Evolutionary conservation across 108 stramenopile genomes (phyloP).

Genomic region (Asterionellopsis glacialis): DNA sequence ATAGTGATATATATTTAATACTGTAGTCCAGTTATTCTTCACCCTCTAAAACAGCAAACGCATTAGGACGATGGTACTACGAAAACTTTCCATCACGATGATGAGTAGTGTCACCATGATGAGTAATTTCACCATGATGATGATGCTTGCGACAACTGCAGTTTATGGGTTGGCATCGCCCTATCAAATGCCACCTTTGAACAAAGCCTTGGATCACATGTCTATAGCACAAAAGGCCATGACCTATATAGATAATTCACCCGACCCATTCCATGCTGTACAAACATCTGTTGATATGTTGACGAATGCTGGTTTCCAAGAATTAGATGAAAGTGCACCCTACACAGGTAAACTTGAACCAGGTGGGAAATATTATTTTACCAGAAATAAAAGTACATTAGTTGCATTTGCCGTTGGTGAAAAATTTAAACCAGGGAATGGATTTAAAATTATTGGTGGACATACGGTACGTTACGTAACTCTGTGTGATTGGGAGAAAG

Average conservation of each 20-base stretch:
- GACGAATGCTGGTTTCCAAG: slow-evolving; percentile 54
- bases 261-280: slow-evolving; percentile 81
- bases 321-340: slow-evolving; percentile 40
- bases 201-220: slow-evolving; percentile 32
- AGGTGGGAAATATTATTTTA: slow-evolving; percentile 92
- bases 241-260: slow-evolving; percentile 59
- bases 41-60: too few relatives aligned
- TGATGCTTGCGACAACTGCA: too few relatives aligned
- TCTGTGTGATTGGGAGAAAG: too few relatives aligned
- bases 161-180: neutral
- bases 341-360: slow-evolving; percentile 11
- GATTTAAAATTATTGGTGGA: slow-evolving; percentile 90
- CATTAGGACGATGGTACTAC: too few relatives aligned
- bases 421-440: slow-evolving; percentile 38
- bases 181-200: slow-evolving; percentile 25
- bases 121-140: too few relatives aligned
- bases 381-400: slow-evolving; percentile 86
- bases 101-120: too few relatives aligned
- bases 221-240: slow-evolving; percentile 65
- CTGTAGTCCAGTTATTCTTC: too few relatives aligned
- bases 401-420: slow-evolving; percentile 93
- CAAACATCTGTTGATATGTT: slow-evolving; percentile 46
- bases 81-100: too few relatives aligned
- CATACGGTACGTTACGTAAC: slow-evolving; percentile 84
- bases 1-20: too few relatives aligned